Base-by-base conservation (phyloP, 345 rosid species). In the Eucalyptus guilfoylei region DNA sequence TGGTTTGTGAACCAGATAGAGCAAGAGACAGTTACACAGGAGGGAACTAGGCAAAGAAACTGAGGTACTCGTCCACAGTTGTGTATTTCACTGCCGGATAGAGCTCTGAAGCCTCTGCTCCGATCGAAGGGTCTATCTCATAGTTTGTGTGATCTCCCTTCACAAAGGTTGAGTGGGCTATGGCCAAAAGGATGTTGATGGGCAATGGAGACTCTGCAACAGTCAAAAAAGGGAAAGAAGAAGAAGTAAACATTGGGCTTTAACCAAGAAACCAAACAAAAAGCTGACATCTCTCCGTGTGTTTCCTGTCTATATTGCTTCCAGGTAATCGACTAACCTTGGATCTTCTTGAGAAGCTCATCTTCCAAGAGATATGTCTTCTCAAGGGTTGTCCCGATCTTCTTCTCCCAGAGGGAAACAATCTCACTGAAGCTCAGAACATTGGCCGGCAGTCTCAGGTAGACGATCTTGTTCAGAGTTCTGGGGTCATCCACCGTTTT, bases 51-150 rank as follows among this genome's bases (percentile, higher is more conserved):
- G 92, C 92, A 88, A 94, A 93, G 86, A 76, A 76, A 80, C 80
- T 88, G n/a, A 94, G 92, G 89, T 88, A 92, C 88, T 91, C 93
- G n/a, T 93, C 92, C 32, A 93, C 92, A 15, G 92, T 91, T 30
- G 91, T 87, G 89, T 89, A 91, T 28, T 92, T 92, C 90, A 92
- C 91, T 69, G 93, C 95, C 21, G 91, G 91, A 69, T 90, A 90
- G 58, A 91, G 90, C 86, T 87, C 87, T 30, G 91, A 88, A 49
- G 93, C 93, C 60, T 90, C 93, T 2, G 86, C 88, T 48, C 91
- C 93, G 76, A 89, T 88, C 28, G 93, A 89, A 45, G 90, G 83
- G 14, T 91, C 91, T 34, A 91, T 90, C 91, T 91, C 86, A 49
- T 88, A 91, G 88, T 88, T 87, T 47, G 90, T 86, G 8, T 64